These are phyloP conservation scores for Astragalus glycyphyllos DNA, from an alignment of 306 rosid genomes.

Conservation along the genomic window DNA sequence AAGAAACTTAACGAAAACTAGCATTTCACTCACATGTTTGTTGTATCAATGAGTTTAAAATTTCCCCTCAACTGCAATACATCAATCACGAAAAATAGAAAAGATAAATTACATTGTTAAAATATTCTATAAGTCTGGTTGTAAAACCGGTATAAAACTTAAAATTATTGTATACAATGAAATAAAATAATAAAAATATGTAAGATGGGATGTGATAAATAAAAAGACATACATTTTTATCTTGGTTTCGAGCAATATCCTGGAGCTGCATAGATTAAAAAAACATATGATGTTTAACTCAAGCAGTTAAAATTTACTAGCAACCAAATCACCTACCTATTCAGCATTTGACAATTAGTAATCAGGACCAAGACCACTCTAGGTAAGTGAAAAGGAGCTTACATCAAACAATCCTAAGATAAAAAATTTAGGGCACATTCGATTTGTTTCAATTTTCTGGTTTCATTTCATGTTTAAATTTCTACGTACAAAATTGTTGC, in stretches of 20 bases:
- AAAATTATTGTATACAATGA: conserved; percentile 6
- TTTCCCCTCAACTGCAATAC: conserved; percentile 54
- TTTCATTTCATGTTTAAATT: background rate
- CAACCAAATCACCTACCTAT: conserved; percentile 26
- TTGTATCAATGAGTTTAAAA: conserved; percentile 69
- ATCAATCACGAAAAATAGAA: conserved; percentile 36
- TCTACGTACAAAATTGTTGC: background rate
- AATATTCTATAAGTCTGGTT: conserved; percentile 19
- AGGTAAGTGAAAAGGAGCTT: background rate
- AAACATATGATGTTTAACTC: conserved; percentile 28
- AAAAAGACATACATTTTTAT: conserved; percentile 53
- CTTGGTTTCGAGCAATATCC: conserved; percentile 59
- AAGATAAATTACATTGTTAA: background rate
- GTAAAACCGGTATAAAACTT: conserved; percentile 21
- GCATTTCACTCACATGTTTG: conserved; percentile 64
- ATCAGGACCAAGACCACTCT: conserved; percentile 28
- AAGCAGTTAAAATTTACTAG: conserved; percentile 32
- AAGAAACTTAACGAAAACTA: conserved; percentile 21
- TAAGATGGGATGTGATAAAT: background rate
- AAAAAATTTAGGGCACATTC: background rate
- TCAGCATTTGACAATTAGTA: conserved; percentile 33
- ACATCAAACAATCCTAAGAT: conserved; percentile 27
- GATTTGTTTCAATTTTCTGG: conserved; percentile 6
- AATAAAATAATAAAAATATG: conserved; percentile 16
- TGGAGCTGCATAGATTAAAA: conserved; percentile 60